Evolutionary conservation across 495 filamentous ascomycete genomes (phyloP).

Genomic region (Hypoxylon perforatum): DNA sequence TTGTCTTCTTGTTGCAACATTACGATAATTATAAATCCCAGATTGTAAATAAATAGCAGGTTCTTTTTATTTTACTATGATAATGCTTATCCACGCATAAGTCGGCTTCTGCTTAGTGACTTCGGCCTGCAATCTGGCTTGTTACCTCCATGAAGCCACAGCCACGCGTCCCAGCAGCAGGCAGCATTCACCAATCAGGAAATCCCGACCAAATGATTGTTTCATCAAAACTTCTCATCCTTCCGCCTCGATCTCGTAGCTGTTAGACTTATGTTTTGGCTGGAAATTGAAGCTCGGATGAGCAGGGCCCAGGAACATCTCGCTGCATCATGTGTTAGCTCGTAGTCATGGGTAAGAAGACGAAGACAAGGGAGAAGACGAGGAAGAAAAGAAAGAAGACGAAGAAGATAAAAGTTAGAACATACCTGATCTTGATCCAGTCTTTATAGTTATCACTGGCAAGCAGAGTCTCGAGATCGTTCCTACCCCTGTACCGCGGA

Average conservation of each 20-base stretch:
- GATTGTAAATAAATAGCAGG: no score
- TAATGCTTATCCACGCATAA: background rate
- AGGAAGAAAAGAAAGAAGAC: no score
- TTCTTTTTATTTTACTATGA: background rate
- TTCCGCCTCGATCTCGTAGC: constrained; percentile 72
- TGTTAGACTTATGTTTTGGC: constrained; percentile 98
- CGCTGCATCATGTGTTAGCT: constrained; percentile 62
- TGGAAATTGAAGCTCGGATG: constrained; percentile 92
- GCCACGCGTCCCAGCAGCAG: constrained; percentile 13
- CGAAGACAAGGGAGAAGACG: background rate
- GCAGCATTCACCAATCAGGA: constrained; percentile 10
- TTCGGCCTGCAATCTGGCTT: constrained; percentile 29
- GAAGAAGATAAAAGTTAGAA: constrained; percentile 26
- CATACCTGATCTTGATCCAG: constrained; percentile 98
- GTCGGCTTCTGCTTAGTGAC: background rate
- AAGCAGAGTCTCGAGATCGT: constrained; percentile 91
- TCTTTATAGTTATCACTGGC: constrained; percentile 91
- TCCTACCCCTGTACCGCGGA: constrained; percentile 81
- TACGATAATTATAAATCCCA: background rate
- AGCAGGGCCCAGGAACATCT: constrained; percentile 96
- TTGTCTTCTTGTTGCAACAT: no score
- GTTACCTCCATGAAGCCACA: constrained; percentile 12
- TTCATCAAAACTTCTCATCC: constrained; percentile 53
- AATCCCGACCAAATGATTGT: background rate
- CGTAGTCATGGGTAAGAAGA: background rate